These are phyloP conservation scores for Hyphodiscus sp. DNA, from an alignment of 2,329 filamentous ascomycete species.

Conservation along the genomic window DNA sequence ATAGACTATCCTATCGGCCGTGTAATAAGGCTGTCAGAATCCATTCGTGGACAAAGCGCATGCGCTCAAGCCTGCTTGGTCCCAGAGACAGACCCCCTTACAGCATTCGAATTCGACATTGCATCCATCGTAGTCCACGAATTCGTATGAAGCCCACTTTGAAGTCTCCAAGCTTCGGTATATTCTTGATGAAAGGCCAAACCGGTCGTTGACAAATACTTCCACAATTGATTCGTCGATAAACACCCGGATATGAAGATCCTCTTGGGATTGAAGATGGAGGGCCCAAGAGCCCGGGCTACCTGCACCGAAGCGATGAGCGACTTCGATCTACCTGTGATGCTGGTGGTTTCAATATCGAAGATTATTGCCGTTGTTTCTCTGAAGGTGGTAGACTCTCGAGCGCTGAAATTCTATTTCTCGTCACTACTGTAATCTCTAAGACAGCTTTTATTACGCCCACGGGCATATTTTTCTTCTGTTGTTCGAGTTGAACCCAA, in stretches of 20 bases:
- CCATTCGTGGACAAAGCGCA: too few species aligned
- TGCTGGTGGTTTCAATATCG: conserved; percentile 5
- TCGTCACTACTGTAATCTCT: too few species aligned
- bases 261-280: conserved; percentile 10
- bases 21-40: too few species aligned
- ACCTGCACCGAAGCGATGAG: conserved; percentile 8
- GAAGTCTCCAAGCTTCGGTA: conserved; percentile 16
- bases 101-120: conserved; percentile 10
- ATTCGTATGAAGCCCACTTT: conserved; percentile 9
- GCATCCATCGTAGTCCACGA: conserved; percentile 48
- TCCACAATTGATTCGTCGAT: conserved; percentile 20
- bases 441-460: too few species aligned
- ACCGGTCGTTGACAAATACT: conserved; percentile 18
- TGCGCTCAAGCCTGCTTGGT: too few species aligned
- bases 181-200: conserved; percentile 16
- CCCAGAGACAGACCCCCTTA: too few species aligned
- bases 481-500: too few species aligned
- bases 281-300: conserved; percentile 10
- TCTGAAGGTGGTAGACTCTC: conserved; percentile 4
- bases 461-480: too few species aligned
- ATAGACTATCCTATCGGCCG: too few species aligned
- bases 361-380: conserved; percentile 18
- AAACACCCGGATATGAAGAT: conserved; percentile 9
- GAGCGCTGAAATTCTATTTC: conserved; percentile 16
- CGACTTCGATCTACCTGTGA: conserved; percentile 12